Base-by-base conservation (phyloP, 2,329 filamentous ascomycete genomes). In the Bipolaris victoriae region DNA sequence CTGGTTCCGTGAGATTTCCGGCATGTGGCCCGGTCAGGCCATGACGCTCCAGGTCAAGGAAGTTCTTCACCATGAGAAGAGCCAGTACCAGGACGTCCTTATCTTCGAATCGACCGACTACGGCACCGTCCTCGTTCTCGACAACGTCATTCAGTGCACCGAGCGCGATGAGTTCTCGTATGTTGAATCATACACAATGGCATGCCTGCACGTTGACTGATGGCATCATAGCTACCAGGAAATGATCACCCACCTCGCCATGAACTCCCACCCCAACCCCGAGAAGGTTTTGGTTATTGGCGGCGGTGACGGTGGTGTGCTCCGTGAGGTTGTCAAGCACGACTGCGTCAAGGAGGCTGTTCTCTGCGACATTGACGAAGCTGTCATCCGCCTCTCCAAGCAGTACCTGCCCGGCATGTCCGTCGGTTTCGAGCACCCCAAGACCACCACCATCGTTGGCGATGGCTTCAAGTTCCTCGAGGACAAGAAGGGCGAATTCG, bases 11-110 rank as follows among this genome's bases (percentile, higher is more conserved):
- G 95, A 99, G 84, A 93, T 97, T 82, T 96, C 91, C 71, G 84
- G 95, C 77, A 98, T 99, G 94, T 99, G 95, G 95, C 94, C 95
- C 63, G 92, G 95, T 78, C 95, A 98, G 84, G 95, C 95, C 78
- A 98, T 98, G 94, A 97, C 91, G 70, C 89, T 77, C 62, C 74
- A 77, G 66, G 95, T 99, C 81, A 94, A 99, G 80, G 91, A 97
- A 84, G 89, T 99, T 75, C 85, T 99, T 63, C 93, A 97, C 86
- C 94, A 98, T 84, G 95, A 99, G 84, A 98, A 97, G 88, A 95
- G 90, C 85, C 84, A 96, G 84, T 99, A 97, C 84, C 95, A 99
- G 82, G 95, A 99, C 77, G 94, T 99, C 66, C 88, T 99, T 73
- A 92, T 98, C 84, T 99, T 99, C 84, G 90, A 99, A 85, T 97